A percentile compares a stretch with the other conserved stretches of the same genome.
Conservation (phyloP, 2,329 filamentous ascomycete genomes). For the Scedosporium boydii region DNA sequence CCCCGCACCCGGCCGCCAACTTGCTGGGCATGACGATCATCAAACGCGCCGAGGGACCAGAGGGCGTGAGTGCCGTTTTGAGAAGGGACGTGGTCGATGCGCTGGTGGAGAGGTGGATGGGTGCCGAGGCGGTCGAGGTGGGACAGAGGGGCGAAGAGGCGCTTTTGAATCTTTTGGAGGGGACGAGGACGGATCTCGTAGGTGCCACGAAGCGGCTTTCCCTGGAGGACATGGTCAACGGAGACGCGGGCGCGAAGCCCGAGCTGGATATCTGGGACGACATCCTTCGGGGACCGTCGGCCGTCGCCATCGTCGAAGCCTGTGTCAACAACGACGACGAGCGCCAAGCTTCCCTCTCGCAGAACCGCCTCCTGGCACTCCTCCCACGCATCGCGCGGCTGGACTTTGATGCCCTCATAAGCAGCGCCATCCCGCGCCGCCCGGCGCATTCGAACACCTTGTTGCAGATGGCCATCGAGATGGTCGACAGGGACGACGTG, state of each 20-base stretch:
- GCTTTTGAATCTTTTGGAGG: constrained; percentile 1
- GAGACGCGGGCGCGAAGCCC: neutral
- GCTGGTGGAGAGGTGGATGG: constrained; percentile 1
- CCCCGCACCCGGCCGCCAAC: constrained; percentile 3
- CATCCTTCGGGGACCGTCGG: neutral
- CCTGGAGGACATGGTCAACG: neutral
- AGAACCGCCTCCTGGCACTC: constrained; percentile 4
- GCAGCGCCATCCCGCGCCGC: constrained; percentile 17
- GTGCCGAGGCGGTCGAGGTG: neutral
- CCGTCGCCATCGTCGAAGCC: neutral
- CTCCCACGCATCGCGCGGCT: neutral
- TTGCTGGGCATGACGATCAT: constrained; percentile 2
- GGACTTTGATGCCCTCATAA: neutral
- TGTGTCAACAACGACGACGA: neutral
- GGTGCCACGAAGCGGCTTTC: constrained; percentile 2
- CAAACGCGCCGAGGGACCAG: neutral
- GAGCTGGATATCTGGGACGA: neutral
- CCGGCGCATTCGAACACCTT: constrained; percentile 30
- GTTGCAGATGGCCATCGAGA: constrained; percentile 31
- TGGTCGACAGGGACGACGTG: constrained; percentile 1
- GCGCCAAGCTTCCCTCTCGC: constrained; percentile 4
- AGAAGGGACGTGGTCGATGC: neutral
- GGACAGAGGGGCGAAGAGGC: constrained; percentile 4
- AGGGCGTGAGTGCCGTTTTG: neutral
- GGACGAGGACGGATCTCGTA: neutral